phyloP scores from a whole-genome alignment of 192 early-diverging fungal species.

The Oehlia diaphana region DNA sequence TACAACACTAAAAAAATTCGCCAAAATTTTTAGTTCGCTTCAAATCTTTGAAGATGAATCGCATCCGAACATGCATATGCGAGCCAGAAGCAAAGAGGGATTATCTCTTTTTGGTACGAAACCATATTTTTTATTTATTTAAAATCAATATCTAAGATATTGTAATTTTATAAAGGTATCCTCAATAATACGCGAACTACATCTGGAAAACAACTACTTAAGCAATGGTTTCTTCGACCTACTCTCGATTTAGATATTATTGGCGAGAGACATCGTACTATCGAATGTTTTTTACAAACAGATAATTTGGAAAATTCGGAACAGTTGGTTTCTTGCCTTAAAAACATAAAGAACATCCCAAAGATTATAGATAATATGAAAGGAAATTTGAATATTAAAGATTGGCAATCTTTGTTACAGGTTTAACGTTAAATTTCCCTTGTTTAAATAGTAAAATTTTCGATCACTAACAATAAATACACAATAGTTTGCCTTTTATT shows the following conservation, averaged over 20 bases:
- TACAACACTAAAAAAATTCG: neutral
- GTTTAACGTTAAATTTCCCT: constrained; percentile 34
- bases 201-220: constrained; percentile 55
- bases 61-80: constrained; percentile 82
- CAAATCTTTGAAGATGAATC: constrained; percentile 73
- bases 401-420: constrained; percentile 65
- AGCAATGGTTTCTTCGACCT: constrained; percentile 71
- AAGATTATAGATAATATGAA: constrained; percentile 46
- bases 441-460: neutral
- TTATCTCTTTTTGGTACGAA: constrained; percentile 71
- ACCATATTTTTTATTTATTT: neutral
- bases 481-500: constrained; percentile 57
- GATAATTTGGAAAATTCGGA: constrained; percentile 44
- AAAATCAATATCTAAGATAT: neutral
- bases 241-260: constrained; percentile 49
- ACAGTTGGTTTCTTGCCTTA: constrained; percentile 46
- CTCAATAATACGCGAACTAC: constrained; percentile 63
- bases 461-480: neutral
- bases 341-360: constrained; percentile 51
- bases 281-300: constrained; percentile 51
- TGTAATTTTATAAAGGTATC: constrained; percentile 45
- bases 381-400: constrained; percentile 45
- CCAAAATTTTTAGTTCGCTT: constrained; percentile 59
- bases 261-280: constrained; percentile 52
- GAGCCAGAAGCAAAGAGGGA: constrained; percentile 61